These are phyloP conservation scores for Curvularia sp. DNA, from an alignment of 2,329 filamentous ascomycete genomes.

Conservation along the genomic window DNA sequence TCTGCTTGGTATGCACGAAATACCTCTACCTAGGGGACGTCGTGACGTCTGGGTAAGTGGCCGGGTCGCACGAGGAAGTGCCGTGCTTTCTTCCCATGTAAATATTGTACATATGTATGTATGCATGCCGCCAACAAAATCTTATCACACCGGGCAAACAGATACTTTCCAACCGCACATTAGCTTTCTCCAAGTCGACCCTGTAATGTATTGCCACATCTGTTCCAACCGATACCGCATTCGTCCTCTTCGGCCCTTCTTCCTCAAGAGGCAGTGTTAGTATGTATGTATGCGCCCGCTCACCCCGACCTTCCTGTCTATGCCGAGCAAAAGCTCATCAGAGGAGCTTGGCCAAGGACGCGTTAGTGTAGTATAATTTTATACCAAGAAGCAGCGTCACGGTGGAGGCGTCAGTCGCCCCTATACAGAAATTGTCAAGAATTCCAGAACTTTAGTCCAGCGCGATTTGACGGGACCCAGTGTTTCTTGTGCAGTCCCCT, in stretches of 20 bases:
- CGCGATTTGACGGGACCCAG: slow-evolving; percentile 4
- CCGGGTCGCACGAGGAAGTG: neutral
- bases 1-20: neutral
- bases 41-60: neutral
- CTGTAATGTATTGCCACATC: neutral
- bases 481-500: neutral
- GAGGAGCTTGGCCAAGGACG: neutral
- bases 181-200: neutral
- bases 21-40: neutral
- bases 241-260: neutral
- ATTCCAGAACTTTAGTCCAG: neutral
- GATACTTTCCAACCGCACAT: neutral
- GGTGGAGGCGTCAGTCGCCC: neutral
- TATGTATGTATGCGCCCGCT: neutral
- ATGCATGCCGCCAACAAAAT: neutral
- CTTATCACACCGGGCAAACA: neutral
- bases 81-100: neutral
- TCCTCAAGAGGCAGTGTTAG: neutral
- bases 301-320: slow-evolving; percentile 1
- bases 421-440: neutral
- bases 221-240: slow-evolving; percentile 2
- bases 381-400: slow-evolving; percentile 1
- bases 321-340: slow-evolving; percentile 1
- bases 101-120: neutral
- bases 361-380: slow-evolving; percentile 10